Evolutionary conservation across 1,284 basidiomycete genomes (phyloP), one percentile per base, ranked within the genome.

Genomic region (Trametes versicolor): DNA sequence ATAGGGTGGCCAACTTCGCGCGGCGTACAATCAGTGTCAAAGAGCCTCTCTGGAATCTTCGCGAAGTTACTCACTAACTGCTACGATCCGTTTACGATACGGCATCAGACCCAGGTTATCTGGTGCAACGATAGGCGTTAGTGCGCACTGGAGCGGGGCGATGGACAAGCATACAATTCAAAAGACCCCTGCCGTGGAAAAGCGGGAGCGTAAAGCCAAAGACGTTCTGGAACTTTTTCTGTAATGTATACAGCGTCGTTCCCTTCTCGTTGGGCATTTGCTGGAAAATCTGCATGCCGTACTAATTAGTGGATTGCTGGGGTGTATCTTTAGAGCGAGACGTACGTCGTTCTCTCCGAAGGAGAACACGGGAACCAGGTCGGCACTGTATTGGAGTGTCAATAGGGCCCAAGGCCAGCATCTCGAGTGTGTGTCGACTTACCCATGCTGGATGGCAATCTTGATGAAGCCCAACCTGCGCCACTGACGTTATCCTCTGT

Each of bases 161-260:
- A 12, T 27, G 37, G 19, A 29, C 17, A 36, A 17, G 19, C 91
- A 51, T 68, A 95, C 95, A 97, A 77, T 98, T 98, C 72, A 98
- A 85, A 56, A 99, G 79, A 5, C 95, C 95, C 69, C 95, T 83
- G 4, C 96, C 96, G 77, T 97, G 95, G 79, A 98, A 97, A 48
- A 97, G 78, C 25, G 97, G 97, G n/a, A 99, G 80, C 0, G 97
- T 99, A 75, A 99, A 99, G 0, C 97, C 98, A 73, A 99, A 98
- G 45, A 94, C 77, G 55, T 84, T 86, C 77, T 98, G 96, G 77
- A 99, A 98, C 71, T 88, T 89, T 77, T 95, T 94, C 78, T 99
- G 96, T 10, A 98, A 73, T 25, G 82, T 85, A 79, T 96, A 94
- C 39, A 99, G 80, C n/a, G 89, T 89, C 0, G 97, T 98, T 0